These are phyloP conservation scores for Brassica carinata DNA, from an alignment of 345 rosid species.

Conservation along the genomic window DNA sequence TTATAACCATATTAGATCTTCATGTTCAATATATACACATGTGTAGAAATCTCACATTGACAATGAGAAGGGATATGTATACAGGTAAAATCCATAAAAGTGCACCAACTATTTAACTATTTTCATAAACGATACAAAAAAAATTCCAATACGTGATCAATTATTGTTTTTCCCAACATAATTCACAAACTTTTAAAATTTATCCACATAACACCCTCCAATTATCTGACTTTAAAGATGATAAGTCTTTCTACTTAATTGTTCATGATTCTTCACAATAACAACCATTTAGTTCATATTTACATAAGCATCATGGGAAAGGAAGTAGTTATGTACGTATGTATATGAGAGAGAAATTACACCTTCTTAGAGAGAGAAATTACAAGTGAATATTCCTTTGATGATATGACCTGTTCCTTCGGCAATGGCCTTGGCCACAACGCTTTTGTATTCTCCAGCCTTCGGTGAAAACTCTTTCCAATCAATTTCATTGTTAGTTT, in stretches of 20 bases:
- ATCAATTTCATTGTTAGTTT: constrained; percentile 41
- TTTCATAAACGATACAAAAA: too few relatives aligned
- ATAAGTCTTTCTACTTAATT: background rate
- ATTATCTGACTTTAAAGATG: background rate
- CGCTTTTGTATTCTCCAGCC: constrained; percentile 57
- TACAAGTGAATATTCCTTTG: constrained; percentile 66
- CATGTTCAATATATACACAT: background rate
- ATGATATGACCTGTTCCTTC: constrained; percentile 84
- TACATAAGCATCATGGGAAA: background rate
- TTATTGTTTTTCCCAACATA: too few relatives aligned
- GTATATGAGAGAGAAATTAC: constrained; percentile 12
- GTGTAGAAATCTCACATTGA: background rate
- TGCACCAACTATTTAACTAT: too few relatives aligned
- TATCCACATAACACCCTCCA: too few relatives aligned
- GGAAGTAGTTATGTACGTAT: background rate
- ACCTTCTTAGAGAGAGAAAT: constrained; percentile 77
- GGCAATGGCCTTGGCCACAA: constrained; percentile 76
- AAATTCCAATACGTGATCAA: too few relatives aligned
- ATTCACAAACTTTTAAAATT: too few relatives aligned
- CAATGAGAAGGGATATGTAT: too few relatives aligned
- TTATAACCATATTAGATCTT: background rate
- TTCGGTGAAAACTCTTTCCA: constrained; percentile 78
- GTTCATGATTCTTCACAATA: background rate
- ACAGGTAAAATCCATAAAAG: too few relatives aligned
- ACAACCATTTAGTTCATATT: background rate